phyloP scores from a whole-genome alignment of 83 land plant genomes.

The Picea mariana region DNA sequence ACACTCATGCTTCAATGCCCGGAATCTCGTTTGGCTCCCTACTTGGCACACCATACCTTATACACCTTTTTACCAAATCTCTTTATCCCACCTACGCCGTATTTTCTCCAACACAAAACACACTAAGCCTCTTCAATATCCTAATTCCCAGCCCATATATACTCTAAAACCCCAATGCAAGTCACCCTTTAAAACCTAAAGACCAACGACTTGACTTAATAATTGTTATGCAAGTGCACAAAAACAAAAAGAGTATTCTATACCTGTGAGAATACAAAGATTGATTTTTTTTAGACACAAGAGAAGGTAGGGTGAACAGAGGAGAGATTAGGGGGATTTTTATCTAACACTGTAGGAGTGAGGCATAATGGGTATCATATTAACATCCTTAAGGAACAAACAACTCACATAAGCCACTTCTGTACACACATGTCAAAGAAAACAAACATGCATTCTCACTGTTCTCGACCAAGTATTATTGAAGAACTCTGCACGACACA shows the following conservation, averaged over 20 bases:
- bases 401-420: neutral
- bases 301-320: neutral
- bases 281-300: neutral
- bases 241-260: neutral
- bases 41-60: constrained; percentile 39
- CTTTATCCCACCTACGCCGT: neutral
- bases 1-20: constrained; percentile 74
- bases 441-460: neutral
- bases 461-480: constrained; percentile 22
- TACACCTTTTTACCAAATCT: constrained; percentile 22
- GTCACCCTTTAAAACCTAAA: neutral
- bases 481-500: constrained; percentile 52
- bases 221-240: neutral
- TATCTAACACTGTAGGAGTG: constrained; percentile 41
- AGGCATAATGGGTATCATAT: constrained; percentile 24
- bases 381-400: constrained; percentile 30
- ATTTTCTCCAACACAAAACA: neutral
- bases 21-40: constrained; percentile 73
- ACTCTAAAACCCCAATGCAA: neutral
- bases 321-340: neutral
- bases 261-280: neutral
- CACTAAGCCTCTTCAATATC: neutral
- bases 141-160: neutral
- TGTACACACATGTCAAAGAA: neutral
- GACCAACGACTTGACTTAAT: no score